phyloP scores from a whole-genome alignment of 2,329 filamentous ascomycete species.

The Arthroderma sp. region DNA sequence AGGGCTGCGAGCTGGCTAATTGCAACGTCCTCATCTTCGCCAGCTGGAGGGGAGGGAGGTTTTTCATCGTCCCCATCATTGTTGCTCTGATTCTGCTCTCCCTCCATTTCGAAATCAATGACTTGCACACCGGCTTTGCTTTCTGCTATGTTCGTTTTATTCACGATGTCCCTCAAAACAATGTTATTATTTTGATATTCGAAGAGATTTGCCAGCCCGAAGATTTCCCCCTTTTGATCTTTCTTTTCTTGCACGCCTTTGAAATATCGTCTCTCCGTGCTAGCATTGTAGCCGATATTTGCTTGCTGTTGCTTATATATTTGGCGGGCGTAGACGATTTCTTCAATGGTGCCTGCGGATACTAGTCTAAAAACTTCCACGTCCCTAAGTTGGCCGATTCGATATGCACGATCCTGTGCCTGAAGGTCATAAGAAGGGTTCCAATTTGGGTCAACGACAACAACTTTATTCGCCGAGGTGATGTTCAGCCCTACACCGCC shows the following conservation, averaged over 20 bases:
- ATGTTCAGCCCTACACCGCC: conserved; percentile 94
- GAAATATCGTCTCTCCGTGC: conserved; percentile 86
- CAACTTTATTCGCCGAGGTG: conserved; percentile 93
- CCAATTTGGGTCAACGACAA: conserved; percentile 95
- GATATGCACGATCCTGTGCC: conserved; percentile 89
- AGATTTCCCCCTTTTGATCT: conserved; percentile 81
- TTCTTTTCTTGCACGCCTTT: conserved; percentile 79
- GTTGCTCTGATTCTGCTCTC: conserved; percentile 44
- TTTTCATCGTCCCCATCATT: conserved; percentile 28
- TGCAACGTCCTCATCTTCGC: conserved; percentile 51
- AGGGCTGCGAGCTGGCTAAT: conserved; percentile 61
- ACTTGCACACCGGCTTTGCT: conserved; percentile 73
- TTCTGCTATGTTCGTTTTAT: conserved; percentile 96
- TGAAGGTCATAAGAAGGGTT: conserved; percentile 91
- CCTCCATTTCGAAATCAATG: conserved; percentile 59
- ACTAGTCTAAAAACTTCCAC: conserved; percentile 93
- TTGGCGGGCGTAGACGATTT: conserved; percentile 91
- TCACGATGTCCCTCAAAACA: conserved; percentile 85
- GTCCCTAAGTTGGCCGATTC: conserved; percentile 83
- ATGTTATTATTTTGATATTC: conserved; percentile 67
- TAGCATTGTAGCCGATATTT: conserved; percentile 92
- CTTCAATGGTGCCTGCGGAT: conserved; percentile 84
- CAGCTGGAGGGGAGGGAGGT: conserved; percentile 18
- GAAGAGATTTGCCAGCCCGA: conserved; percentile 79
- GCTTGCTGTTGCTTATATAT: conserved; percentile 99